Evolutionary conservation across 495 filamentous ascomycete species (phyloP).

Genomic region (Penicillium daleae): DNA sequence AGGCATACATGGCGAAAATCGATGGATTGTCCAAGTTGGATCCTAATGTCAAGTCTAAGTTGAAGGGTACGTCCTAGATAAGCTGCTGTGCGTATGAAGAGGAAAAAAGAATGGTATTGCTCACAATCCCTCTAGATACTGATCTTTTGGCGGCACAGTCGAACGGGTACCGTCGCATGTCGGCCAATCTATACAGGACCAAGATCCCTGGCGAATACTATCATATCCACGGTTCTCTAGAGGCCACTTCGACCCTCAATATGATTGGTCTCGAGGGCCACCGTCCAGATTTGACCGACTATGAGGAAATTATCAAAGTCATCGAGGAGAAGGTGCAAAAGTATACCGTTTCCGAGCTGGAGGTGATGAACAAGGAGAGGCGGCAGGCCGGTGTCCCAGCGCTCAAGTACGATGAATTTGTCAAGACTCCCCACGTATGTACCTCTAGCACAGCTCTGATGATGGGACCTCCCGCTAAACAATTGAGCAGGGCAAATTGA

Average conservation of each 20-base stretch:
- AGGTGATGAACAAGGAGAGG: conserved; percentile 62
- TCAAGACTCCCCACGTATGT: conserved; percentile 61
- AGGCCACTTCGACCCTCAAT: conserved; percentile 66
- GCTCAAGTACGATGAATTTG: conserved; percentile 67
- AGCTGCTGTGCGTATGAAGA: neutral
- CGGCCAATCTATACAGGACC: conserved; percentile 75
- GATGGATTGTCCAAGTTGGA: conserved; percentile 69
- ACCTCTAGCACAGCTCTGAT: conserved; percentile 12
- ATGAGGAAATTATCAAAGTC: conserved; percentile 65
- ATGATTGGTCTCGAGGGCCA: conserved; percentile 73
- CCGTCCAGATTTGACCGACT: conserved; percentile 65
- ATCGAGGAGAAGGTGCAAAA: conserved; percentile 68
- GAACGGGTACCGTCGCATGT: conserved; percentile 71
- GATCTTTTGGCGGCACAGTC: conserved; percentile 73
- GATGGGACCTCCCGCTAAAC: conserved; percentile 20
- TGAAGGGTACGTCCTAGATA: conserved; percentile 58
- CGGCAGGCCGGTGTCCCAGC: conserved; percentile 70
- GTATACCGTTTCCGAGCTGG: conserved; percentile 66
- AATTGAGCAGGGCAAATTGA: conserved; percentile 47
- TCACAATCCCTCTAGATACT: conserved; percentile 54
- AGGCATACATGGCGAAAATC: conserved; percentile 72
- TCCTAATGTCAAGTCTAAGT: conserved; percentile 58
- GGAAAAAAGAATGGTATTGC: neutral
- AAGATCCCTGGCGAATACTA: conserved; percentile 67
- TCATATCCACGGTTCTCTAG: conserved; percentile 79